Evolutionary conservation across 805 yeast genomes (phyloP), one percentile per base, ranked within the genome.

Genomic region (Allodekkera sacchari): DNA sequence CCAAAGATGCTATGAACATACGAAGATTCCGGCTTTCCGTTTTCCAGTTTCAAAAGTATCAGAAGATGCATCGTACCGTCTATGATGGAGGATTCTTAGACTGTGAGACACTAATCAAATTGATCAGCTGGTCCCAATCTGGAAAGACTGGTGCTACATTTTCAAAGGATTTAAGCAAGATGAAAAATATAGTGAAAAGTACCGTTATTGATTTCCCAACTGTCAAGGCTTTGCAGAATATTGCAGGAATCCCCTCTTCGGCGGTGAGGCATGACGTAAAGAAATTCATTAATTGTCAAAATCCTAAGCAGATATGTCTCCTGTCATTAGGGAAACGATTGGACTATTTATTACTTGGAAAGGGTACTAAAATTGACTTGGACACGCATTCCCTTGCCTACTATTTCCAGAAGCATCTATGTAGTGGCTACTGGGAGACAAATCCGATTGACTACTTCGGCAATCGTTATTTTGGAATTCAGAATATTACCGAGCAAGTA

Each of bases 1-100:
- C 76, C 12, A 82, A 84, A 47, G 97, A 92, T 49, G 89, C 95
- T 0, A 77, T 82, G 48, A 89, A 83, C 38, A 76, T 74, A 31
- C 80, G 77, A 32, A 68, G 68, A 30, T 81, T 89, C 44, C 68
- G 75, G 55, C 53, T 67, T 3, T 71, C 85, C 6, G 68, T 92
- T 17, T 73, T 74, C 2, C 78, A 74, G 37, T 89, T 88, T 52
- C 96, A 92, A 53, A 83, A 75, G 48, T 41, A 45, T 6, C 39
- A 44, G 24, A 41, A 43, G 23, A 18, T 40, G n/a, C 35, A 34
- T 21, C 21, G 28, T 9, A 9, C 26, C 13, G 35, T 37, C 5
- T 5, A 32, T 5, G 23, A 21, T 13, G 33, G 43, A 3, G 47
- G 44, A 7, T 41, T 42, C 24, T 30, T 49, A 8, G 52, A 52